Evolutionary conservation across 2,329 filamentous ascomycete species (phyloP), one percentile per base, ranked within the genome.

Genomic region (Penicillium sp.): DNA sequence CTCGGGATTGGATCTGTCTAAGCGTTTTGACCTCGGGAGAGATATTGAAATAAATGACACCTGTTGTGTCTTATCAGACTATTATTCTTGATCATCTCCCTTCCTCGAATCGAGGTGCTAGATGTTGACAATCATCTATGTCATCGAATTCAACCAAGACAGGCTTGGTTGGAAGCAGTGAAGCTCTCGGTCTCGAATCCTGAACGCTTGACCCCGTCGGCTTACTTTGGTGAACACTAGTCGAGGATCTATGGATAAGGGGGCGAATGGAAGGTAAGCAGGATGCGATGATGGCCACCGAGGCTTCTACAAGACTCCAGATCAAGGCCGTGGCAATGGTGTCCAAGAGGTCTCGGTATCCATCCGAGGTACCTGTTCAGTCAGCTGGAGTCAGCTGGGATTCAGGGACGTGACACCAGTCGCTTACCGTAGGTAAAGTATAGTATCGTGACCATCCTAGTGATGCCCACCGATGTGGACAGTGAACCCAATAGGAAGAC

Each of bases 281-380:
- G 16, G 53, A 45, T 21, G 53, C 53, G 24, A 56, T 44, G 28
- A 56, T 39, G 8, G 53, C 50, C 13, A 56, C 50, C 13, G 53
- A 56, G 15, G 53, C 50, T 42, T 56, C 53, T 1, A 45, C 41
- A 5, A 56, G 41, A 42, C 53, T 56, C 53, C 53, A 56, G 24
- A 53, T 39, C 9, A 53, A 34, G 2, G 53, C 53, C 24, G 53
- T 56, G 21, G 53, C 45, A 9, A 56, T 56, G 6, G 53, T 51
- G 38, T 53, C 54, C 15, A 56, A 26, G 24, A 51, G n/a, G 24
- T 56, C 50, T 23, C 53, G 47, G 38, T 56, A 52, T 42, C 44
- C 50, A 45, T 42, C 31, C 15, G 46, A 45, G 18, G 36, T 42
- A 12, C 47, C 49, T 52, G 42, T 18, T 9, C 23, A 13, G n/a